phyloP scores from a whole-genome alignment of 805 yeast genomes.

The Tetrapisispora nanseiensis region DNA sequence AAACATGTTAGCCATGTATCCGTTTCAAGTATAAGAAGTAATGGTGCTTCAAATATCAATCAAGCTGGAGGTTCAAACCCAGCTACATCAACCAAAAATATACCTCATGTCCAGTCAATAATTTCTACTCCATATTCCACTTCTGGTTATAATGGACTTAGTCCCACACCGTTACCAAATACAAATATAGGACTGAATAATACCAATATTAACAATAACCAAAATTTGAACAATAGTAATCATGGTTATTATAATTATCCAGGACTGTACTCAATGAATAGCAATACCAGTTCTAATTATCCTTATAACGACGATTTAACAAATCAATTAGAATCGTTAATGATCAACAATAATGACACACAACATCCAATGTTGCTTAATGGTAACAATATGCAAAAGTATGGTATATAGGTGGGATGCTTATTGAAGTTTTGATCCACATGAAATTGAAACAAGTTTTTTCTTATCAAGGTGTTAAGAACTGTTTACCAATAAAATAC shows the following conservation, averaged over 20 bases:
- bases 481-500: no score
- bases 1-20: constrained; percentile 26
- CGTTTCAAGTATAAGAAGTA: constrained; percentile 25
- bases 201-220: not conserved
- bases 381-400: not conserved
- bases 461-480: no score
- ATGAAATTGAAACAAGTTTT: no score
- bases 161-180: not conserved
- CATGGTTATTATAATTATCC: constrained; percentile 21
- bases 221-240: not conserved
- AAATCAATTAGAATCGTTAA: constrained; percentile 22
- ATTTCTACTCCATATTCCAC: not conserved
- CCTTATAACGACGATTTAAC: constrained; percentile 20
- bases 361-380: not conserved
- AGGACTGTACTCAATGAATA: constrained; percentile 19
- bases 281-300: constrained; percentile 4
- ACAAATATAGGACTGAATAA: not conserved
- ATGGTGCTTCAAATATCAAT: constrained; percentile 20
- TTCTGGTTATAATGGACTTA: not conserved
- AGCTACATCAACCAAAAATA: not conserved
- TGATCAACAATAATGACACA: constrained; percentile 16
- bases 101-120: not conserved
- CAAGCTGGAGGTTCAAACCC: not conserved
- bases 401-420: not conserved
- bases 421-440: no score